A percentile compares a stretch with the other conserved stretches of the same genome.
Evolutionary conservation across 352 stramenopile species (phyloP).

Genomic region (Blastocystis sp.): DNA sequence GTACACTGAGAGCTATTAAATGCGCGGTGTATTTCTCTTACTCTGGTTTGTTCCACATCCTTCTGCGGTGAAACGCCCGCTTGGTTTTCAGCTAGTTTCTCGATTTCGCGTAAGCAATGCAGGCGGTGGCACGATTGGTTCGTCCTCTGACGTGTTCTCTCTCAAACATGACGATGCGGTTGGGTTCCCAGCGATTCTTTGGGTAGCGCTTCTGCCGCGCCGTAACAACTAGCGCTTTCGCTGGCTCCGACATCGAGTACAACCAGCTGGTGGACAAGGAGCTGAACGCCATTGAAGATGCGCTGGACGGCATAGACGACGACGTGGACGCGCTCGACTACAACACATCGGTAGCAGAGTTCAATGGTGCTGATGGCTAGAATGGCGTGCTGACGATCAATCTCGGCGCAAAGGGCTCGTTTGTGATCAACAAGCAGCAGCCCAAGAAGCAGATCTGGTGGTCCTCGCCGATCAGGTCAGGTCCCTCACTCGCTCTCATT

Average conservation of each 20-base stretch:
- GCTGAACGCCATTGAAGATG: constrained; percentile 24
- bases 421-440: constrained; percentile 94
- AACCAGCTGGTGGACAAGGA: constrained; percentile 60
- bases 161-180: not conserved
- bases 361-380: constrained; percentile 71
- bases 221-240: constrained; percentile 15
- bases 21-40: not conserved
- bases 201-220: not conserved
- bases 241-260: constrained; percentile 31
- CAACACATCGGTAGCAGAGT: constrained; percentile 8
- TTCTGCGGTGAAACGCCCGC: not conserved
- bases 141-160: not conserved
- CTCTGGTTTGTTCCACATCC: constrained; percentile 47
- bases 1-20: constrained; percentile 68
- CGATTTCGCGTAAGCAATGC: not conserved
- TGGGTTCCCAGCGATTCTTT: not conserved
- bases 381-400: constrained; percentile 91
- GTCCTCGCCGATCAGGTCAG: constrained; percentile 86
- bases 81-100: not conserved
- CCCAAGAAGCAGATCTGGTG: constrained; percentile 93
- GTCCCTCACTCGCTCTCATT: not conserved
- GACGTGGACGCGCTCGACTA: constrained; percentile 65
- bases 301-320: constrained; percentile 57
- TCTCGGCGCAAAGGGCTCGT: constrained; percentile 86
- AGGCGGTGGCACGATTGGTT: not conserved